Conservation (phyloP, 2,329 filamentous ascomycete species). For the Scedosporium apiospermum region DNA sequence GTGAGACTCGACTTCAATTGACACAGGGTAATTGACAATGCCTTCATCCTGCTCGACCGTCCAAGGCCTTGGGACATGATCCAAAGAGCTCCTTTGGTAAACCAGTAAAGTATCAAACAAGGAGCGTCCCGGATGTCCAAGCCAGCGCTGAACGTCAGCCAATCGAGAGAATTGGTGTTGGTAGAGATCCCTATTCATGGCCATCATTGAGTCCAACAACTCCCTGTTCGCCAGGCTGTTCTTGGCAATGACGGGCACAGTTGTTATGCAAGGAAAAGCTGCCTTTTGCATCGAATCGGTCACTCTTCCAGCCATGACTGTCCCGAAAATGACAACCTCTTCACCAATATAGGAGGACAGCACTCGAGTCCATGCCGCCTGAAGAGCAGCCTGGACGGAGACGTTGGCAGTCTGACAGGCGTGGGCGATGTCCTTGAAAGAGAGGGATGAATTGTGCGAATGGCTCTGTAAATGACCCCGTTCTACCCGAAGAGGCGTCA, state of each 20-base stretch:
- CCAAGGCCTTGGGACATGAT: slow-evolving; percentile 37
- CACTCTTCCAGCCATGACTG: slow-evolving; percentile 68
- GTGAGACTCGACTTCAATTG: slow-evolving; percentile 64
- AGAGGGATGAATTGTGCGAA: slow-evolving; percentile 5
- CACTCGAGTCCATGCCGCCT: slow-evolving; percentile 69
- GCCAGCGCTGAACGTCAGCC: slow-evolving; percentile 61
- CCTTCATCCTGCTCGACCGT: slow-evolving; percentile 54
- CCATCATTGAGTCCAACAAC: slow-evolving; percentile 54
- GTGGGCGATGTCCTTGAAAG: slow-evolving; percentile 34
- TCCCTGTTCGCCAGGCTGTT: slow-evolving; percentile 43
- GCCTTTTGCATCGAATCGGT: slow-evolving; percentile 47
- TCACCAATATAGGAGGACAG: slow-evolving; percentile 73
- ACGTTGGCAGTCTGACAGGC: slow-evolving; percentile 48
- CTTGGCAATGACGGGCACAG: slow-evolving; percentile 60
- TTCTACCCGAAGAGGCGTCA: slow-evolving; percentile 52
- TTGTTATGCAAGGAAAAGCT: slow-evolving; percentile 73
- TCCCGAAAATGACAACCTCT: slow-evolving; percentile 62
- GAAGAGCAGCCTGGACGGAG: slow-evolving; percentile 67
- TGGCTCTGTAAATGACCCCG: slow-evolving; percentile 22
- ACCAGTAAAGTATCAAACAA: slow-evolving; percentile 82
- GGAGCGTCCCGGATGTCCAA: slow-evolving; percentile 52
- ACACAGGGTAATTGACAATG: slow-evolving; percentile 67
- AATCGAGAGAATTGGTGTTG: slow-evolving; percentile 66
- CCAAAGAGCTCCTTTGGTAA: slow-evolving; percentile 54
- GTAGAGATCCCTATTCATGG: slow-evolving; percentile 53